Evolutionary conservation across 192 early-diverging fungal genomes (phyloP).

Genomic region (Backusella morwellensis): DNA sequence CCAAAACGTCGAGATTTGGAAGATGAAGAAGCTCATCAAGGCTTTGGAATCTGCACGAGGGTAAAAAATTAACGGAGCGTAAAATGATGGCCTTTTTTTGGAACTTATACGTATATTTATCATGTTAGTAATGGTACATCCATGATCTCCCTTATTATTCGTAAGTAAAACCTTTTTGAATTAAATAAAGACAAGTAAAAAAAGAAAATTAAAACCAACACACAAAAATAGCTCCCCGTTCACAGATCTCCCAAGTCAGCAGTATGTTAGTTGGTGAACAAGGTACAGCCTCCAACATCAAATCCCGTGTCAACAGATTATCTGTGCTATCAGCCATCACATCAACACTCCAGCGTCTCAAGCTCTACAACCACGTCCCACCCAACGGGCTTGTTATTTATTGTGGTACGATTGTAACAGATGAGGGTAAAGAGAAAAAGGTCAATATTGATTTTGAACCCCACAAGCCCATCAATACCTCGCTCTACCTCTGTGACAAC

Average conservation of each 20-base stretch:
- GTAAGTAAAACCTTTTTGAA: conserved; percentile 38
- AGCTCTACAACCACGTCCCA: conserved; percentile 85
- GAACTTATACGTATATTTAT: neutral
- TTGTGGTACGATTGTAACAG: conserved; percentile 95
- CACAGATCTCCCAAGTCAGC: conserved; percentile 86
- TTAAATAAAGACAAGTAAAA: neutral
- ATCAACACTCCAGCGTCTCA: conserved; percentile 96
- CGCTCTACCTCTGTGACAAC: conserved; percentile 97
- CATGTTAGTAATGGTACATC: conserved; percentile 87
- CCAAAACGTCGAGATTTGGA: conserved; percentile 94
- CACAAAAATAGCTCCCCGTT: conserved; percentile 60
- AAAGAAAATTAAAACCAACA: neutral
- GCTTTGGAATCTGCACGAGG: conserved; percentile 89
- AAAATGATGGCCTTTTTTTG: neutral
- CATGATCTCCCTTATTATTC: conserved; percentile 98
- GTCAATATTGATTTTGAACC: conserved; percentile 99
- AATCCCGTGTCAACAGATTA: conserved; percentile 96
- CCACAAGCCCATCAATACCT: conserved; percentile 99
- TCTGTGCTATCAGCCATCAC: conserved; percentile 97
- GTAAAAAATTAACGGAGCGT: conserved; percentile 36
- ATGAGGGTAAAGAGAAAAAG: conserved; percentile 99
- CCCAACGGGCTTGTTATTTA: conserved; percentile 91
- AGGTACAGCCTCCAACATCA: conserved; percentile 99
- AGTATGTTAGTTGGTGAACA: conserved; percentile 98
- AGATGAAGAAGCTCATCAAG: conserved; percentile 99